Conservation (phyloP, 106 monocot species). For the Alisma plantagoaquatica region DNA sequence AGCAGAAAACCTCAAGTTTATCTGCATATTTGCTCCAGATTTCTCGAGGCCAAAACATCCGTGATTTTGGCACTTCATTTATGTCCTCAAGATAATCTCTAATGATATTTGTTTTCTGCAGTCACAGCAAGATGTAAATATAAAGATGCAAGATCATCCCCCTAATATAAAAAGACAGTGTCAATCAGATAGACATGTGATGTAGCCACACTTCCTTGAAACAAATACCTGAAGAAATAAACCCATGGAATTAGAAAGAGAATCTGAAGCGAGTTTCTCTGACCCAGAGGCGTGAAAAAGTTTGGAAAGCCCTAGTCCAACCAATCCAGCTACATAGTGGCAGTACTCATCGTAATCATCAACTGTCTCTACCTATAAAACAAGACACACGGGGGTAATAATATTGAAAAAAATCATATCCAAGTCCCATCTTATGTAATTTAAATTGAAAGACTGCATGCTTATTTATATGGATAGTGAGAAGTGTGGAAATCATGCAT, state of each 20-base stretch:
- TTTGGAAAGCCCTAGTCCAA: no score
- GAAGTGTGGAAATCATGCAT: no score
- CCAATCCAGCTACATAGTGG: slow-evolving; percentile 76
- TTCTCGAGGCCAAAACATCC: slow-evolving; percentile 83
- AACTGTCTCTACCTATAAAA: slow-evolving; percentile 57
- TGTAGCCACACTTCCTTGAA: no score
- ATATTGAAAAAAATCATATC: no score
- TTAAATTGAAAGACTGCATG: no score
- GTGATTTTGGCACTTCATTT: slow-evolving; percentile 82
- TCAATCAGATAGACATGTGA: neutral
- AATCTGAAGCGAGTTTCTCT: no score
- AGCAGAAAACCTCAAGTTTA: slow-evolving; percentile 51
- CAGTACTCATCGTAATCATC: slow-evolving; percentile 83
- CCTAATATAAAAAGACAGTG: neutral
- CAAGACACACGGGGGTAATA: neutral
- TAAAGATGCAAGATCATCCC: neutral
- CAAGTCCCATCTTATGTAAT: no score
- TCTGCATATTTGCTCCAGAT: slow-evolving; percentile 81
- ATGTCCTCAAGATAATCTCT: slow-evolving; percentile 82
- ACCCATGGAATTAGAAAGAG: no score
- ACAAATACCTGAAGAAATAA: slow-evolving; percentile 60
- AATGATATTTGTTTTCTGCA: slow-evolving; percentile 85
- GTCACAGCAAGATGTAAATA: neutral
- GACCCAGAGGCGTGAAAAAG: no score
- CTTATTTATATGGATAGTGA: no score